These are phyloP conservation scores for Carallia pectinifolia DNA, from an alignment of 345 rosid genomes.

Conservation along the genomic window DNA sequence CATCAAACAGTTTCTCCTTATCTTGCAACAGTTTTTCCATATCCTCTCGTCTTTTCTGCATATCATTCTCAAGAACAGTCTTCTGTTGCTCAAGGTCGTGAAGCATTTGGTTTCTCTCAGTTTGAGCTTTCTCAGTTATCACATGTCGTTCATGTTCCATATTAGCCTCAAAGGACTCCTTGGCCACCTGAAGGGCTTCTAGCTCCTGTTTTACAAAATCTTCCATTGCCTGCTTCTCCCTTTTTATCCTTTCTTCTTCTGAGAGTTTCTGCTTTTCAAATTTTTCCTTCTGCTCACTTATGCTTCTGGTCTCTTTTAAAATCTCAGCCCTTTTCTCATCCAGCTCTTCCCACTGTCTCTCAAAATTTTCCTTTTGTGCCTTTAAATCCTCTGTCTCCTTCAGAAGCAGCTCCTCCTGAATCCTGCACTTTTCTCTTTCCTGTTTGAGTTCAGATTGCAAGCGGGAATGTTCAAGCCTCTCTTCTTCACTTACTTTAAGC, in stretches of 20 bases:
- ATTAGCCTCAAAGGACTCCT: constrained; percentile 59
- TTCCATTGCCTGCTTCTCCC: constrained; percentile 51
- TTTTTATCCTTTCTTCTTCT: constrained; percentile 73
- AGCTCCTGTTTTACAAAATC: constrained; percentile 57
- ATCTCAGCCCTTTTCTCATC: constrained; percentile 69
- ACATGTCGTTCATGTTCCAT: constrained; percentile 71
- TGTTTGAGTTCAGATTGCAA: constrained; percentile 77
- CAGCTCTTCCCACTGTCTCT: constrained; percentile 92
- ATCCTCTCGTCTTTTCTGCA: constrained; percentile 60
- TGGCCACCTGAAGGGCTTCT: constrained; percentile 67
- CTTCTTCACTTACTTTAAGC: constrained; percentile 72
- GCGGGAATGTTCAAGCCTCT: constrained; percentile 63
- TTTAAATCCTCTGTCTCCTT: constrained; percentile 88
- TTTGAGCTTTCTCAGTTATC: constrained; percentile 58
- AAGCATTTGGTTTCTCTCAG: constrained; percentile 69
- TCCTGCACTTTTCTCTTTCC: constrained; percentile 72
- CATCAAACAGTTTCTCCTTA: constrained; percentile 63
- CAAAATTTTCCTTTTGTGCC: constrained; percentile 79
- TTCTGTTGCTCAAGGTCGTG: constrained; percentile 67
- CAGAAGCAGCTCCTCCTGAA: constrained; percentile 65
- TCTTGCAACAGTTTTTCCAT: constrained; percentile 58
- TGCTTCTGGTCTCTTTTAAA: constrained; percentile 50
- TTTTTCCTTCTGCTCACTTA: constrained; percentile 53
- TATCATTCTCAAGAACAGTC: constrained; percentile 65
- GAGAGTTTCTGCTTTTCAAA: constrained; percentile 53